Base-by-base conservation (phyloP, 1,284 basidiomycete genomes). In the Ustilago bromivora region DNA sequence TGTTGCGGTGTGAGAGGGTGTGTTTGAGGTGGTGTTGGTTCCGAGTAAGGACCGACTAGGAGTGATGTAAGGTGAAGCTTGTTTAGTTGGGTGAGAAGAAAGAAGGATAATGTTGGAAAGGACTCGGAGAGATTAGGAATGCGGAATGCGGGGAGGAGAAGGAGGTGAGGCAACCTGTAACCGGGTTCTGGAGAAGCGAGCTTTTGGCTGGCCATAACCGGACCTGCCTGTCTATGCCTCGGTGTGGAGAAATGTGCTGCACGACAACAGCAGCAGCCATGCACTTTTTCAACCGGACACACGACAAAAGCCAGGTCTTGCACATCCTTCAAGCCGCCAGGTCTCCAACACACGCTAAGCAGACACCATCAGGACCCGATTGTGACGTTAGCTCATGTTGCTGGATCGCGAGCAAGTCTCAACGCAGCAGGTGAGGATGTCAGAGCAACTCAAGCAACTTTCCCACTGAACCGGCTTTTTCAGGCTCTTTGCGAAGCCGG, bases 401-500 rank as follows among this genome's bases (percentile, higher is more conserved):
- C 23, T 28, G 23, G 23, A 41, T 41, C 40, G 17, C 13, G 6
- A 41, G 11, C 40, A 41, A 17, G 17, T 15, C 6, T 8, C 9
- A 4, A 49, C 9, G 46, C 46, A 19, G 8, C 23, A 49, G 46
- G 19, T 19, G 46, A 9, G 13, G 23, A 31, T 51, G 34, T 19
- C 52, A 54, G 36, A 38, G 35, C 52, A 1, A 54, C 4, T 19
- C 32, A 35, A 57, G 31, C 40, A 40, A 57, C 46, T 56, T 36
- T 19, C 19, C 38, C 28, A 53, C n/a, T 13, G 38, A 41, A 64
- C 65, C 70, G 70, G 70, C 70, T 64, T 72, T 72, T 67, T 67
- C 61, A 72, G 65, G 65, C 65, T 49, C 61, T 60, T 40, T 49
- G 9, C 38, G 13, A n/a, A 57, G 70, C 70, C 70, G 64, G 70